Conservation (phyloP, 495 filamentous ascomycete genomes). For the Trypethelium eluteriae region DNA sequence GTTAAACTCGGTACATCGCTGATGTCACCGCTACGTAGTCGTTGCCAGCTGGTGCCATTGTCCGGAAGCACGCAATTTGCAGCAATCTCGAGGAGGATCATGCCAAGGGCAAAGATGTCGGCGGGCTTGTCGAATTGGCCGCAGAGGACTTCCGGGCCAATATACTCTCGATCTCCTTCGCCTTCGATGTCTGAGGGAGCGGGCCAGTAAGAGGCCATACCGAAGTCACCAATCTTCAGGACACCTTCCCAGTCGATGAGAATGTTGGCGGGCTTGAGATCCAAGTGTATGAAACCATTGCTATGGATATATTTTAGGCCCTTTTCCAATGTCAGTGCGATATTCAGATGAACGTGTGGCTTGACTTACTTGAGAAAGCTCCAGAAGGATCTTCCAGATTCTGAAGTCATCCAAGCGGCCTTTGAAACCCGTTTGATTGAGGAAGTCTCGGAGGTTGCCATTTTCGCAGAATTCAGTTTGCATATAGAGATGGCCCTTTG, state of each 20-base stretch:
- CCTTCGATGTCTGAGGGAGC: constrained; percentile 68
- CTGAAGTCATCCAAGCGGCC: constrained; percentile 91
- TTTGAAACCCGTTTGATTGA: constrained; percentile 66
- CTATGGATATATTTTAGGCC: constrained; percentile 84
- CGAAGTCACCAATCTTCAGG: constrained; percentile 94
- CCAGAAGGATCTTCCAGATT: constrained; percentile 94
- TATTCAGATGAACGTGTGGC: constrained; percentile 12
- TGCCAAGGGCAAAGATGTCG: constrained; percentile 86
- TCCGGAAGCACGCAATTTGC: constrained; percentile 86
- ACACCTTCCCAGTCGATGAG: constrained; percentile 84
- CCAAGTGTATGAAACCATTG: constrained; percentile 82
- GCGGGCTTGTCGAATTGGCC: constrained; percentile 81
- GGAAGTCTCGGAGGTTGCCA: constrained; percentile 77
- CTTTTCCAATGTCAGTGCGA: constrained; percentile 43
- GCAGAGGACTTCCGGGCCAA: constrained; percentile 80
- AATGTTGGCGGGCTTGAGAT: constrained; percentile 92
- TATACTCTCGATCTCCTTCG: constrained; percentile 93
- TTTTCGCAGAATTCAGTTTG: constrained; percentile 95
- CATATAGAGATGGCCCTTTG: constrained; percentile 75
- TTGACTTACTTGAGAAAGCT: constrained; percentile 62
- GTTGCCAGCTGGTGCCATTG: constrained; percentile 83
- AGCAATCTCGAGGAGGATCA: constrained; percentile 89
- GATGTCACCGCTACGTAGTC: constrained; percentile 76
- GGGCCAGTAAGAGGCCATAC: constrained; percentile 77
- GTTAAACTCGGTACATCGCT: constrained; percentile 78